These are phyloP conservation scores for Penicillium sp. DNA, from an alignment of 2,329 filamentous ascomycete species.

Conservation along the genomic window DNA sequence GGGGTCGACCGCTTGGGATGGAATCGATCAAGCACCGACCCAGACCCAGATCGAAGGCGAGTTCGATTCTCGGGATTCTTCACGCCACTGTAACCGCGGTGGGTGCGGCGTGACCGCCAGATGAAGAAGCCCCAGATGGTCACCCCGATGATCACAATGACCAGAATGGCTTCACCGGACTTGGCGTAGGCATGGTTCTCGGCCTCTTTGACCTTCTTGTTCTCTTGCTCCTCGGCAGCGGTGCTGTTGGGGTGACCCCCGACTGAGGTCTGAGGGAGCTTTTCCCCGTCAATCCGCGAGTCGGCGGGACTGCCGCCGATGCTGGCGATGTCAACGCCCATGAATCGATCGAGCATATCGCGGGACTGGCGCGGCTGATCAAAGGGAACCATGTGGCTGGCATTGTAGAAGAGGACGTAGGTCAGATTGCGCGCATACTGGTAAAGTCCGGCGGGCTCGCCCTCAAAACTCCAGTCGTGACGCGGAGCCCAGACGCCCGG, in stretches of 20 bases:
- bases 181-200: constrained; percentile 86
- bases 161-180: constrained; percentile 77
- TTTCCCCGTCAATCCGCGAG: constrained; percentile 78
- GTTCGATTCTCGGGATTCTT: constrained; percentile 39
- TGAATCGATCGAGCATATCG: constrained; percentile 97
- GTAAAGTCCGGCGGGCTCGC: constrained; percentile 80
- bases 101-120: constrained; percentile 50
- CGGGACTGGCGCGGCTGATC: constrained; percentile 79
- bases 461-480: constrained; percentile 89
- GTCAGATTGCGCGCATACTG: constrained; percentile 92
- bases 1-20: constrained; percentile 33
- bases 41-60: constrained; percentile 7
- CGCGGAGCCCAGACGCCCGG: constrained; percentile 88
- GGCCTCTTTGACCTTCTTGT: constrained; percentile 70
- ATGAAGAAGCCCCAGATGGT: constrained; percentile 67
- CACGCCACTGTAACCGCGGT: constrained; percentile 40
- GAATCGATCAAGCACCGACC: constrained; percentile 46
- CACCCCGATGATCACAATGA: constrained; percentile 71
- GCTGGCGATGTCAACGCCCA: constrained; percentile 81
- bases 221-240: constrained; percentile 59
- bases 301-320: constrained; percentile 77
- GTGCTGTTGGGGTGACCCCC: constrained; percentile 67
- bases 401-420: constrained; percentile 91
- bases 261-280: constrained; percentile 69
- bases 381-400: constrained; percentile 97